These are phyloP conservation scores for Blastocystis sp. DNA, from an alignment of 352 stramenopile genomes.

Conservation along the genomic window DNA sequence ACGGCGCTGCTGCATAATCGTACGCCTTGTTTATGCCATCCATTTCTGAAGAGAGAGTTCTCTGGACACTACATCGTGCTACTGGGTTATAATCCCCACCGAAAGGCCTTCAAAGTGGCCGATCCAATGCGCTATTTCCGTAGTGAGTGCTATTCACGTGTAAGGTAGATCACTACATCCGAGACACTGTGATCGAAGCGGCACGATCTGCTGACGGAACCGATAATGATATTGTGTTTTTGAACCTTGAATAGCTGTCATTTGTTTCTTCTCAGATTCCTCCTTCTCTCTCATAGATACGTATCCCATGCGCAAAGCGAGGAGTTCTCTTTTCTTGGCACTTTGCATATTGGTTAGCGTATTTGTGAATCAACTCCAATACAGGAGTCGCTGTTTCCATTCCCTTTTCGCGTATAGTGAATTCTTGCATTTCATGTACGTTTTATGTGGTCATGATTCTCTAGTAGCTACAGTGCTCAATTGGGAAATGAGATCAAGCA, in stretches of 20 bases:
- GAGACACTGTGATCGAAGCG: background rate
- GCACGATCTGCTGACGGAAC: background rate
- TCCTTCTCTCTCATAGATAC: background rate
- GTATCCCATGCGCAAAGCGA: too few relatives aligned
- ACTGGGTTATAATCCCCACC: constrained; percentile 7
- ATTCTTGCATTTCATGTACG: too few relatives aligned
- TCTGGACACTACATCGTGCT: constrained; percentile 39
- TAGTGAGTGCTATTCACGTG: background rate
- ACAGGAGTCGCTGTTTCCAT: too few relatives aligned
- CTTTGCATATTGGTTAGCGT: too few relatives aligned
- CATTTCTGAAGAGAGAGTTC: background rate
- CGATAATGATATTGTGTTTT: constrained; percentile 48
- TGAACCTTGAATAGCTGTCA: constrained; percentile 33
- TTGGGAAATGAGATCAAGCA: too few relatives aligned
- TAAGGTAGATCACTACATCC: constrained; percentile 42
- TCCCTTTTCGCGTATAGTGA: too few relatives aligned
- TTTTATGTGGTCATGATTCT: too few relatives aligned
- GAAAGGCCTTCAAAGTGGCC: constrained; percentile 32
- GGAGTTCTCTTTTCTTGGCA: too few relatives aligned
- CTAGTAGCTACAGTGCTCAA: too few relatives aligned
- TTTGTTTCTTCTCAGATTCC: background rate
- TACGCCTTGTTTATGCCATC: background rate
- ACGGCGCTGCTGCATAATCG: constrained; percentile 15
- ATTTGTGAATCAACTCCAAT: too few relatives aligned
- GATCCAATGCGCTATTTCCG: constrained; percentile 48